phyloP scores from a whole-genome alignment of 164 flowering plant genomes.

The Chimonanthus praecox region DNA sequence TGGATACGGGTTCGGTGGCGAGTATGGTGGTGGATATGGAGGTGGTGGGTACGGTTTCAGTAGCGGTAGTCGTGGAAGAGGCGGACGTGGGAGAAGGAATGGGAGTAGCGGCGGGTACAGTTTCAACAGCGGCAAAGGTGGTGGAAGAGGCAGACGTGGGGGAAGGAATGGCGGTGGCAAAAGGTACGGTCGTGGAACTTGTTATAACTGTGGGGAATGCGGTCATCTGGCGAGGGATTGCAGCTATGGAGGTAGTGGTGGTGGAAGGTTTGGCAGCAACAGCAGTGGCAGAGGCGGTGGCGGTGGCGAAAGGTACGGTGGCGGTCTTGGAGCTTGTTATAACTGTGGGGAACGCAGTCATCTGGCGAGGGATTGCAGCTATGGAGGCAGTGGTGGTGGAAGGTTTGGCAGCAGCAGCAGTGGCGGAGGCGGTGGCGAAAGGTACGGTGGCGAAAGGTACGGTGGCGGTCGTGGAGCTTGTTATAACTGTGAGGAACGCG shows the following conservation, averaged over 20 bases:
- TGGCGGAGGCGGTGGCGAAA: too few species aligned
- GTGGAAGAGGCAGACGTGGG: slow-evolving; percentile 12
- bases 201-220: neutral
- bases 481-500: neutral
- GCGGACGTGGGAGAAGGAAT: too few species aligned
- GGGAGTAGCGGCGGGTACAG: too few species aligned
- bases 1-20: slow-evolving; percentile 22
- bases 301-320: slow-evolving; percentile 23
- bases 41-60: too few species aligned
- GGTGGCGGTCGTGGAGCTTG: slow-evolving; percentile 4
- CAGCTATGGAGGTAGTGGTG: slow-evolving; percentile 2
- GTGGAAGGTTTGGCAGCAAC: slow-evolving; percentile 21
- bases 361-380: neutral
- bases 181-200: slow-evolving; percentile 2
- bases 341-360: neutral
- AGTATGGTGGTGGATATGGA: slow-evolving; percentile 14
- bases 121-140: too few species aligned
- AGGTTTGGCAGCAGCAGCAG: slow-evolving; percentile 11
- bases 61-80: too few species aligned
- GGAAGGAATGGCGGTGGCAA: slow-evolving; percentile 26
- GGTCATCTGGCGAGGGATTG: neutral
- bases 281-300: slow-evolving; percentile 4
- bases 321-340: slow-evolving; percentile 4
- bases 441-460: slow-evolving; percentile 20
- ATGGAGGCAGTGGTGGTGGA: slow-evolving; percentile 11